Evolutionary conservation across 2,329 filamentous ascomycete species (phyloP), one percentile per base, ranked within the genome.

Genomic region (Colletotrichum musicola): DNA sequence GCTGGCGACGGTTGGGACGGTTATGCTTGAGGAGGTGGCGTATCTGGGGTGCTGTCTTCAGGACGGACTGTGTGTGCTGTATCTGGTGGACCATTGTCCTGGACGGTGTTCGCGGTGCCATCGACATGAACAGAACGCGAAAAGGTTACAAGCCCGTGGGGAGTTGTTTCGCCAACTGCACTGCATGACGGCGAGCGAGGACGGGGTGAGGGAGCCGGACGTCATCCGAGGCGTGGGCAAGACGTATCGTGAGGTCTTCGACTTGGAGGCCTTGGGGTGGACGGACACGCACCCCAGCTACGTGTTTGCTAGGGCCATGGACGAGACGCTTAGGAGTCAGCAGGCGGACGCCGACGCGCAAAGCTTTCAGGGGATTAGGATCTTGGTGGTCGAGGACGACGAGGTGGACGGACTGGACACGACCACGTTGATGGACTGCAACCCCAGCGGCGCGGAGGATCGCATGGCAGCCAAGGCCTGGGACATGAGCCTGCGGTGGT

Each of bases 201-300:
- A 73, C 1, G 54, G 62, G 40, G 44, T 35, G 18, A 72, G 77
- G 30, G 22, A 64, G 1, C 70, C 73, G 1, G 77, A 79, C 58
- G 73, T 79, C 10, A 71, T 80, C 6, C 70, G 71, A 6, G 78
- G 75, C 2, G 72, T 77, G 0, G 75, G 74, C 13, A 77, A 70
- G 63, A 71, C 71, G 6, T 80, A 79, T 60, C 72, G 75, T 10
- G 77, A 80, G 62, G 75, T 79, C 1, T 74, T 76, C 54, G 75
- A 79, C 18, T 61, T 80, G 5, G 74, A 77, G 56, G 56, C 61
- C 3, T 38, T 80, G 10, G 77, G 77, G 4, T 80, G 79, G 79
- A 56, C 72, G 1, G 70, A 72, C 14, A 59, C 71, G 12, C 77
- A 80, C 35, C 74, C 76, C 0, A 72, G 73, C 1, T 79, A 75